Evolutionary conservation across 2,329 filamentous ascomycete genomes (phyloP), one percentile per base, ranked within the genome.

Genomic region (Aureobasidium melanogenum): DNA sequence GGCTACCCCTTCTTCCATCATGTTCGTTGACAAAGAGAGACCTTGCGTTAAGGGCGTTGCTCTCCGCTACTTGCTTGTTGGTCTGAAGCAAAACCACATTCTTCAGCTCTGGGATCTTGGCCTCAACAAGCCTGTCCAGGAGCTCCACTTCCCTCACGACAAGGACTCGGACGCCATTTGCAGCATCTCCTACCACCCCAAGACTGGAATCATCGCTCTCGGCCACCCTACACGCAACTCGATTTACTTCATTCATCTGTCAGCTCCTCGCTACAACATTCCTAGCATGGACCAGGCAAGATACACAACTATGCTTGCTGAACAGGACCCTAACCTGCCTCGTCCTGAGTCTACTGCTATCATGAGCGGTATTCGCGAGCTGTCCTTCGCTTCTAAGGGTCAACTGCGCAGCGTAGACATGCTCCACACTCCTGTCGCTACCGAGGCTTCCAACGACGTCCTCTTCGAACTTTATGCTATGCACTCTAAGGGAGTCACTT

Each of bases 31-130:
- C 77, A 99, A 97, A 80, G 86, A 92, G 75, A 89, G 92, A 65
- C 91, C 94, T 48, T 97, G 95, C 75, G 84, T 87, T 77, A 96
- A 94, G 77, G 88, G 89, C 63, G 88, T 89, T 70, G 92, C 95
- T 51, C 81, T 97, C 65, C 86, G 94, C 64, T 99, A 99, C 78
- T 88, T 99, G 79, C 87, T 99, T 72, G 90, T 99, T 64, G 94
- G 94, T 69, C 91, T 97, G 84, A 97, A 97, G 79, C 94, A 99
- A 75, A 99, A 99, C 75, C 94, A 99, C 77, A 95, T 93, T 61
- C 84, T 99, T 64, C 95, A 99, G 79, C 84, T 99, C 47, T 99
- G 94, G 95, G 94, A 99, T 79, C 86, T 99, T 70, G 91, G 89
- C 44, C 86, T 99, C 36, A 89, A 88, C 67, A 97, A 97, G 76